Evolutionary conservation across 176 grass and related monocot genomes (phyloP), one percentile per base, ranked within the genome.

Genomic region (Puya raimondii): DNA sequence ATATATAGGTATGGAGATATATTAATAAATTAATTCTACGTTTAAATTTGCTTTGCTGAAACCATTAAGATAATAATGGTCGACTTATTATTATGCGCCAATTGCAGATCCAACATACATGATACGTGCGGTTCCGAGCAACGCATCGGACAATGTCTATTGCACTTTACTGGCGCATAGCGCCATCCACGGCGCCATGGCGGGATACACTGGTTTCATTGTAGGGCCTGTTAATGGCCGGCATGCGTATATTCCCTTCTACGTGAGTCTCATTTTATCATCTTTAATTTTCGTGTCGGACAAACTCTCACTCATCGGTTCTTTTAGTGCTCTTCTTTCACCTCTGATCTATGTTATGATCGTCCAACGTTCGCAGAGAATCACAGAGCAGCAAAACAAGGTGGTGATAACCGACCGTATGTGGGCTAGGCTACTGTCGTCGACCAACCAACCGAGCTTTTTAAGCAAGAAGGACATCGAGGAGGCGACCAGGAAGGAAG

Each of bases 51-150:
- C 15, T 61, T 2, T 29, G 6, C 21, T 12, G 15, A 59, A 21
- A 6, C 27, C 16, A 16, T 9, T 12, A 42, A 11, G 17, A 23
- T 64, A 15, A 49, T 52, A 10, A 50, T 50, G 16, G 15, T 50
- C 69, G 12, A 6, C 56, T 20, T 20, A 42, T 42, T 64, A 26
- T 3, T 63, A 71, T 80, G 20, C 49, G 65, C 69, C 20, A 47
- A 49, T 64, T 90, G 78, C 87, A 99, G 94, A 99, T 85, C 94
- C 94, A n/a, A 99, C 94, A 27, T 99, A 99, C 80, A 99, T 99
- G 94, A 93, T 99, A 77, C 94, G 94, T 9, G 94, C 94, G 20
- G 83, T 99, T 66, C 94, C 94, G 20, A 90, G 94, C 82, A 99
- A 93, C 42, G 94, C 94, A 51, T 99, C 94, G 10, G 94, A 99